These are phyloP conservation scores for Psilocybe sp. DNA, from an alignment of 768 basidiomycete genomes.

Conservation along the genomic window DNA sequence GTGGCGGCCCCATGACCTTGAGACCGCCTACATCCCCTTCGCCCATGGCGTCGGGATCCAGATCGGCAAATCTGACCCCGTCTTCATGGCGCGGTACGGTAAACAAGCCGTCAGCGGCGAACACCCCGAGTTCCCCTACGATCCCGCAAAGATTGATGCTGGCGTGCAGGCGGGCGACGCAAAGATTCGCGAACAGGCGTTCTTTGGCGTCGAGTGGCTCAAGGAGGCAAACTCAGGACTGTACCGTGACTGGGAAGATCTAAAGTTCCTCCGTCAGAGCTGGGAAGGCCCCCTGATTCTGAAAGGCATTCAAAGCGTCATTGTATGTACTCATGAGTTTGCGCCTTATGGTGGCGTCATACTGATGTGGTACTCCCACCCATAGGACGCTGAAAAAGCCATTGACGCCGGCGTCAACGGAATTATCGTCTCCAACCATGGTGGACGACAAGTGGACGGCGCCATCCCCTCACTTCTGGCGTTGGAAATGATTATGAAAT, in stretches of 20 bases:
- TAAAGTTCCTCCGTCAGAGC: conserved; percentile 63
- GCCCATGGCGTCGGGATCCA: conserved; percentile 62
- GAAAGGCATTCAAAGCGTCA: conserved; percentile 71
- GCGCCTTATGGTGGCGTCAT: background rate
- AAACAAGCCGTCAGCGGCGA: conserved; percentile 41
- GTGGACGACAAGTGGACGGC: conserved; percentile 80
- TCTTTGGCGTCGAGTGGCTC: conserved; percentile 62
- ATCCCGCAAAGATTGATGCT: conserved; percentile 43
- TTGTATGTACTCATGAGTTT: conserved; percentile 34
- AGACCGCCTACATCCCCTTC: conserved; percentile 64
- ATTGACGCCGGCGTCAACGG: conserved; percentile 64
- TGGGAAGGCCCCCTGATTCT: conserved; percentile 79
- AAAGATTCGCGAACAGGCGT: conserved; percentile 32
- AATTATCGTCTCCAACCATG: conserved; percentile 81
- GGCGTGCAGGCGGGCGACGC: conserved; percentile 45
- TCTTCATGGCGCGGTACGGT: conserved; percentile 63
- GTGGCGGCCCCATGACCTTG: conserved; percentile 76
- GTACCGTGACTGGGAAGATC: conserved; percentile 69
- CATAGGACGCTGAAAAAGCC: conserved; percentile 66
- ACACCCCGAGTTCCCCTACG: conserved; percentile 56
- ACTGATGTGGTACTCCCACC: background rate
- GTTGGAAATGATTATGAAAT: conserved; percentile 65
- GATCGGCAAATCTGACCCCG: conserved; percentile 71
- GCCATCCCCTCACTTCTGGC: conserved; percentile 72
- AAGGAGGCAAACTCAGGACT: conserved; percentile 59